Evolutionary conservation across 2,329 filamentous ascomycete species (phyloP), one percentile per base, ranked within the genome.

Genomic region (Amesomyces nigricolor): DNA sequence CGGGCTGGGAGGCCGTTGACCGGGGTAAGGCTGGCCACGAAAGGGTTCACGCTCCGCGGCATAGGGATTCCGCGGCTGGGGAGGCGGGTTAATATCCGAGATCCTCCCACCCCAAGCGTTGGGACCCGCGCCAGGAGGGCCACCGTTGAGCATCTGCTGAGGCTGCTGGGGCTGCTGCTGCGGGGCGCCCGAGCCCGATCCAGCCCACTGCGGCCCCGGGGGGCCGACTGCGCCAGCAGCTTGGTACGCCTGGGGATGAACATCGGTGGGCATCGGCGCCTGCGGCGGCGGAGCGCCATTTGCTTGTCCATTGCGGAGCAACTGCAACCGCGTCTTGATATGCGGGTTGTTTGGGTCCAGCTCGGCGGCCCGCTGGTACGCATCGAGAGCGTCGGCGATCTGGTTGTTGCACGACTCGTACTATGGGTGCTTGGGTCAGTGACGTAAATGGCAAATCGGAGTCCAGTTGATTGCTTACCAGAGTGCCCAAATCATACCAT

Each of bases 361-460:
- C 70, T 99, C 94, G 37, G 91, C 91, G 40, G 94, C 94, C 63
- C 94, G 84, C 67, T 92, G 88, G 70, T 97, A 99, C 5, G 94
- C 94, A 71, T 99, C 94, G 44, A 97, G 79, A 1, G 94, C 94
- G 76, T 99, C 94, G 51, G 86, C 89, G 56, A 95, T 96, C 73
- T 99, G 94, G 74, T 97, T 97, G 78, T 99, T 97, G 73, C 94
- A 99, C 26, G 91, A 96, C 71, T 99, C 94, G 68, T 99, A 99
- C 87, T 95, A 63, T 16, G 29, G 50, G 38, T 7, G 46, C 54
- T 54, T 63, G 51, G 54, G 55, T 58, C 39, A 56, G 19, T 29
- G 38, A 59, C 26, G 14, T 1, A 2, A 51, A 13, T 30, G 56
- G 53, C 61, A 51, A 50, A 58, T 46, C 9, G 16, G 51, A 37